Evolutionary conservation across 2,329 filamentous ascomycete species (phyloP).

Genomic region (Microcyclospora pomicola): DNA sequence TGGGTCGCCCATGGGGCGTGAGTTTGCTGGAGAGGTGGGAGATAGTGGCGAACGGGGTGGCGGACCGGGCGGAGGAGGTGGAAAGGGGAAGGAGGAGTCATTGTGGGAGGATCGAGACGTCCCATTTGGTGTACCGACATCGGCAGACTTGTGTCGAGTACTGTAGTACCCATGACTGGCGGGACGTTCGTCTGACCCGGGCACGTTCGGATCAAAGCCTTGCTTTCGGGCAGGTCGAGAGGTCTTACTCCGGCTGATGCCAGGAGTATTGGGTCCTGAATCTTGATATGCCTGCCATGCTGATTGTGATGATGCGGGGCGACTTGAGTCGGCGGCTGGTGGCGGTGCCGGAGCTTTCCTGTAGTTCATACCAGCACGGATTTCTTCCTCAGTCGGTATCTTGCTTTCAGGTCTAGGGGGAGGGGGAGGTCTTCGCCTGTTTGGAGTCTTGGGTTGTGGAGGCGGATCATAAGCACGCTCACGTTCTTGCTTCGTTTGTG

Average conservation of each 20-base stretch:
- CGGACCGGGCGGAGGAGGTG: slow-evolving; percentile 24
- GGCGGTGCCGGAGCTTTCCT: slow-evolving; percentile 11
- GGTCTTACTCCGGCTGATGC: slow-evolving; percentile 24
- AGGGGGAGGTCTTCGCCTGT: slow-evolving; percentile 10
- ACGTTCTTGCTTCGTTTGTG: slow-evolving; percentile 18
- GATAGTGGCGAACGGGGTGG: slow-evolving; percentile 19
- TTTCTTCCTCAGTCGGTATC: slow-evolving; percentile 24
- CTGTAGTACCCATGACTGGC: slow-evolving; percentile 23
- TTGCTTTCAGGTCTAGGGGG: slow-evolving; percentile 21
- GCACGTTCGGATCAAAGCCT: slow-evolving; percentile 45
- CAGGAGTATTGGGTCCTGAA: slow-evolving; percentile 13
- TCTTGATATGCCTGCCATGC: slow-evolving; percentile 23
- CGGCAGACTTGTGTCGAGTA: slow-evolving; percentile 16
- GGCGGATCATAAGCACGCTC: slow-evolving; percentile 9
- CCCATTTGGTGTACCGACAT: slow-evolving; percentile 9
- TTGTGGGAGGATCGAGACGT: slow-evolving; percentile 2
- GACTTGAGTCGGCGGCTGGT: slow-evolving; percentile 14
- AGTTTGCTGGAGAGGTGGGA: slow-evolving; percentile 11
- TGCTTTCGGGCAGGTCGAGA: slow-evolving; percentile 36
- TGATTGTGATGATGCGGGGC: slow-evolving; percentile 11
- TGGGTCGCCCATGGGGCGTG: slow-evolving; percentile 26
- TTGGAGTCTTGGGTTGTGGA: slow-evolving; percentile 9
- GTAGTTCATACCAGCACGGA: slow-evolving; percentile 23
- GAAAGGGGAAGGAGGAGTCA: slow-evolving; percentile 4
- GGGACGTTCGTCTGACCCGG: slow-evolving; percentile 46